Evolutionary conservation across 306 rosid species (phyloP), one percentile per base, ranked within the genome.

Genomic region (Begonia fuchsioides): DNA sequence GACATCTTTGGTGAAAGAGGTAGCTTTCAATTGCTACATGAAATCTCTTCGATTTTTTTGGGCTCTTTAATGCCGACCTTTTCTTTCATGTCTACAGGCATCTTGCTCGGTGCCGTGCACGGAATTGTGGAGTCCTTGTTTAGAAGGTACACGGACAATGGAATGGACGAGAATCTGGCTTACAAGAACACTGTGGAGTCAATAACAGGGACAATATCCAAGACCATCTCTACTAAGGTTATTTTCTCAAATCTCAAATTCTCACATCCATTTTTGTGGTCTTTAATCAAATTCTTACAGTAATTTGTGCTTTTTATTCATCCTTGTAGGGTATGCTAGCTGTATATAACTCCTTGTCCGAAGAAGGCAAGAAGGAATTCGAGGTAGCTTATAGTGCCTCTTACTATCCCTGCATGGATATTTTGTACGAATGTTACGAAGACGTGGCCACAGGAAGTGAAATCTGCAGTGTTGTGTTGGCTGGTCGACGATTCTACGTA

Each of bases 1-100:
- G 98, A 90, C 71, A 85, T 90, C 68, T 90, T 85, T 69, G 98
- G 96, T 17, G 98, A 90, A 72, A 68, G 98, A 75, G 98, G 98
- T 76, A 57, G 56, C 58, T 18, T 13, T 53, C 10, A 46, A 10
- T 52, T n/a, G 11, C 46, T 50, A 41, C 44, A 47, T 18, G 43
- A 43, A 32, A 12, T 20, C 39, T 53, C 39, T 32, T 43, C 16
- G 11, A 50, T 26, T 26, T 26, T 26, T 26, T 8, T 8, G 1
- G 5, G 35, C 35, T 26, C 35, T 26, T 26, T 3, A 26, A 26
- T 8, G 35, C 35, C 35, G 7, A 3, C 35, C 35, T 26, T 26
- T 51, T 45, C 15, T 40, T 62, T 47, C n/a, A 59, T 66, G 52
- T 64, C 11, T 26, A 17, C 53, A 90, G 98, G 98, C 65, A 90